Conservation (phyloP, 208 protist species). For the Leishmania aethiopica region DNA sequence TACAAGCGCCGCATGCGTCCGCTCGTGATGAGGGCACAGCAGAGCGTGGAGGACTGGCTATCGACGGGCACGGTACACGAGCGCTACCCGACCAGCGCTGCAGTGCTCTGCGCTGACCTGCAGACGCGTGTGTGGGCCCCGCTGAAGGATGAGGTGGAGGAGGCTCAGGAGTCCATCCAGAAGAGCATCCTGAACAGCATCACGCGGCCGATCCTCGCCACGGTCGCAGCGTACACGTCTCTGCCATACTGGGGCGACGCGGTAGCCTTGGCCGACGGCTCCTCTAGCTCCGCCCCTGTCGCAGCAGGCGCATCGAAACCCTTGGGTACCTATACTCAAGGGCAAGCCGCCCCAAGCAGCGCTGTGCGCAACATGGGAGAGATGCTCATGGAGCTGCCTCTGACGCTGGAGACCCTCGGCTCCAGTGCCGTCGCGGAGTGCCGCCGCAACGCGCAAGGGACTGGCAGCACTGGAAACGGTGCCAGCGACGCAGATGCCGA, state of each 20-base stretch:
- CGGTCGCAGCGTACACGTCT: constrained; percentile 37
- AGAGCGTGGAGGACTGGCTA: constrained; percentile 45
- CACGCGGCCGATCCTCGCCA: constrained; percentile 45
- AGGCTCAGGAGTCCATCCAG: constrained; percentile 32
- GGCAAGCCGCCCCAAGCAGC: constrained; percentile 48
- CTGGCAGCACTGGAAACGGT: neutral
- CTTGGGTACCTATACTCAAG: constrained; percentile 29
- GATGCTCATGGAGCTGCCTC: constrained; percentile 81
- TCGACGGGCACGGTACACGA: constrained; percentile 32
- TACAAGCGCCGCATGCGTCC: constrained; percentile 30
- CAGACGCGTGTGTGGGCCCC: constrained; percentile 48
- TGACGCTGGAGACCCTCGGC: constrained; percentile 64
- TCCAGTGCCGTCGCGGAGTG: constrained; percentile 20
- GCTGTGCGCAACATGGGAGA: constrained; percentile 75
- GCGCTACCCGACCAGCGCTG: constrained; percentile 38
- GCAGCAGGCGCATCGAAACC: neutral
- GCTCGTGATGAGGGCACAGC: constrained; percentile 31
- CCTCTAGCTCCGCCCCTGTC: neutral
- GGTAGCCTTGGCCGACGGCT: neutral
- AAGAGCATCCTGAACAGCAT: constrained; percentile 35
- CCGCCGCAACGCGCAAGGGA: neutral
- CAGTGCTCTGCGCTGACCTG: constrained; percentile 26
- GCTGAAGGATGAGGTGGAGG: constrained; percentile 38
- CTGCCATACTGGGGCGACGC: constrained; percentile 43
- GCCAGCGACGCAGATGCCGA: constrained; percentile 14